Base-by-base conservation (phyloP, 768 basidiomycete species). In the Pulveroboletus sp. region DNA sequence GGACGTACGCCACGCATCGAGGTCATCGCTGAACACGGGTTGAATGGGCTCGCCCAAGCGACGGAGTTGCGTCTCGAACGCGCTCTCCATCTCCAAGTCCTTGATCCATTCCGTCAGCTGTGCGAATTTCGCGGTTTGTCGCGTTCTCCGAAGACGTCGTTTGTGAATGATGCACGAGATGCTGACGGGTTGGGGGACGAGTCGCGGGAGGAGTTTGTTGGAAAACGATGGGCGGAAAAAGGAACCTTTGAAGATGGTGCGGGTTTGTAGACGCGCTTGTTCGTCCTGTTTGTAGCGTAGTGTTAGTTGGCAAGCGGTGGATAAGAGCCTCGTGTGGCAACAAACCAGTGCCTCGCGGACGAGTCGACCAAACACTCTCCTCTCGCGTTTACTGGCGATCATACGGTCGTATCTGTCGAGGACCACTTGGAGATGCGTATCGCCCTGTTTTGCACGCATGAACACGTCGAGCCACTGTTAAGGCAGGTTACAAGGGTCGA, bases 121-220 rank as follows among this genome's bases (percentile, higher is more conserved):
- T 4, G 55, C 62, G 9, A 66, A 62, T 42, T 64, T 65, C 24
- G 58, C 67, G n/a, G 74, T 54, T 5, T 88, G 76, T 31, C 69
- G 65, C 6, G 73, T 80, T 1, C 76, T 69, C 5, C 69, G 68
- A 9, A 60, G 52, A 14, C 75, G 69, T 2, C 85, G 71, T 14
- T 69, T 66, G 35, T 69, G 62, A 29, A 94, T 88, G 72, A 93
- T 90, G 63, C 79, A 76, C 2, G 79, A 75, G 38, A 93, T 78
- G n/a, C 76, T 72, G 5, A 69, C 57, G 0, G 94, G 94, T 53
- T 95, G 91, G 1, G 89, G 90, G 34, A 77, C 81, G 56, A 97
- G 70, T 0, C 89, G 81, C 0, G 91, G 91, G 13, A 97, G 76
- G 1, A 91, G 89, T 0, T 69, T 73, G 61, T 91, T 81, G 66